phyloP scores from a whole-genome alignment of 2,329 filamentous ascomycete genomes.

The Coleophoma crateriformis region DNA sequence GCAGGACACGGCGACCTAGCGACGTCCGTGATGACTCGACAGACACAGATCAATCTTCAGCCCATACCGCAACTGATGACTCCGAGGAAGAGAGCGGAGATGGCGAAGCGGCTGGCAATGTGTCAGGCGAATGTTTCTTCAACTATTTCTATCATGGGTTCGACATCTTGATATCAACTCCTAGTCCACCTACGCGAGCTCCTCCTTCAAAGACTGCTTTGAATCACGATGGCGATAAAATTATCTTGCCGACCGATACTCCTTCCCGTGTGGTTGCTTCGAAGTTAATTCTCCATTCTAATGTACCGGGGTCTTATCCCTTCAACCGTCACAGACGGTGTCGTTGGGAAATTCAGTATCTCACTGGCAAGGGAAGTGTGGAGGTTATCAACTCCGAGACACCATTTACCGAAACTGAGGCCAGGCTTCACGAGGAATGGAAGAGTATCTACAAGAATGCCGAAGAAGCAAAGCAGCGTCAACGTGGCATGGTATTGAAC shows the following conservation, averaged over 20 bases:
- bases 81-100: slow-evolving; percentile 59
- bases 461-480: slow-evolving; percentile 43
- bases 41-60: slow-evolving; percentile 72
- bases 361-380: slow-evolving; percentile 36
- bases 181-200: slow-evolving; percentile 56
- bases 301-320: slow-evolving; percentile 90
- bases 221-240: slow-evolving; percentile 19
- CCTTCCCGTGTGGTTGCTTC: slow-evolving; percentile 73
- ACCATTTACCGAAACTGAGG: slow-evolving; percentile 67
- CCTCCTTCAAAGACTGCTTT: slow-evolving; percentile 44
- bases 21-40: slow-evolving; percentile 47
- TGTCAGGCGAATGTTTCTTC: slow-evolving; percentile 79
- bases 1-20: slow-evolving; percentile 37
- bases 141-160: slow-evolving; percentile 97
- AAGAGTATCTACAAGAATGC: slow-evolving; percentile 55
- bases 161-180: slow-evolving; percentile 83
- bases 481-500: slow-evolving; percentile 82
- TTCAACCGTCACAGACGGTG: slow-evolving; percentile 92
- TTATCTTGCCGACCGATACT: slow-evolving; percentile 15
- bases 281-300: slow-evolving; percentile 90
- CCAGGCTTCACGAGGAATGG: slow-evolving; percentile 64
- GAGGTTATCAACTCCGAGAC: slow-evolving; percentile 52
- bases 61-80: slow-evolving; percentile 64
- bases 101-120: slow-evolving; percentile 45
- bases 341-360: slow-evolving; percentile 72